Conservation (phyloP, 192 early-diverging fungal genomes). For the Geranomyces variabilis region DNA sequence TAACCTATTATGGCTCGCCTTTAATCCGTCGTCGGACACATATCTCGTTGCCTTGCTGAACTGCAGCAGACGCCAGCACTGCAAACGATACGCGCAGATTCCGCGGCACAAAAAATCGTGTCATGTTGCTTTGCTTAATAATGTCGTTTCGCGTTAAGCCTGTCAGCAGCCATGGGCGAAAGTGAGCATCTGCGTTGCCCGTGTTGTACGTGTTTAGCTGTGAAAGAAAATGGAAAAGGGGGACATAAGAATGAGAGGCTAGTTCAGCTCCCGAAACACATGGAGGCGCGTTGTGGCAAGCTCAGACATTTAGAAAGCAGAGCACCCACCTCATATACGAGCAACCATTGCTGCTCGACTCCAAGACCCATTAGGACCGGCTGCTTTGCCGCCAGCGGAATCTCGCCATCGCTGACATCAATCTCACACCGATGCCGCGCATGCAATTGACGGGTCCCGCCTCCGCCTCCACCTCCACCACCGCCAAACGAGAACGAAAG, state of each 20-base stretch:
- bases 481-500: slow-evolving; percentile 7
- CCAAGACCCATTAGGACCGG: slow-evolving; percentile 2
- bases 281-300: too few species aligned
- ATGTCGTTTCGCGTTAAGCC: slow-evolving; percentile 4
- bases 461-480: too few species aligned
- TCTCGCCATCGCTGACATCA: too few species aligned
- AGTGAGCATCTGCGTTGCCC: slow-evolving; percentile 3
- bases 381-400: too few species aligned
- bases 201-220: neutral
- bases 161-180: slow-evolving; percentile 14
- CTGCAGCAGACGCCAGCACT: neutral
- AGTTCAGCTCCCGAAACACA: too few species aligned
- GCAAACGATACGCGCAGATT: slow-evolving; percentile 10
- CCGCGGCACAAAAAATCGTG: slow-evolving; percentile 19
- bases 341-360: neutral
- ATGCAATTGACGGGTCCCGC: too few species aligned
- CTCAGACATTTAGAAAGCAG: too few species aligned
- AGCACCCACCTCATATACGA: slow-evolving; percentile 18
- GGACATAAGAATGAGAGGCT: too few species aligned
- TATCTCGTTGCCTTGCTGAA: neutral
- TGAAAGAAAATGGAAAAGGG: too few species aligned
- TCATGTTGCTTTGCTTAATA: slow-evolving; percentile 5
- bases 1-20: too few species aligned
- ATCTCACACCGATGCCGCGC: too few species aligned
- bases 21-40: too few species aligned